These are phyloP conservation scores for Aquilaria sinensis DNA, from an alignment of 345 rosid species.

Conservation along the genomic window DNA sequence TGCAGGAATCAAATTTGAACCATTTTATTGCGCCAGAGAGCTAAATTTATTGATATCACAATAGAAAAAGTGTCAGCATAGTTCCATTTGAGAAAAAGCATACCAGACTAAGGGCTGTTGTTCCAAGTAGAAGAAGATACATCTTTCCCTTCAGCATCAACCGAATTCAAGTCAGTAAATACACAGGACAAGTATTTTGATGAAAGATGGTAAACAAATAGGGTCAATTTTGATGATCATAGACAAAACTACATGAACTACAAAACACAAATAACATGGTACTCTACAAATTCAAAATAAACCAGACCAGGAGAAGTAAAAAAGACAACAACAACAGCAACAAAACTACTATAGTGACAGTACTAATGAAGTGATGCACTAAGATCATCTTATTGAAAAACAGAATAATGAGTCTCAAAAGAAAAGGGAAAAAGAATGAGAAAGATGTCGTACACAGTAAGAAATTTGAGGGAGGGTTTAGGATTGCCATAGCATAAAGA, in stretches of 20 bases:
- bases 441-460: no score
- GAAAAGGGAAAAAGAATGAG: no score
- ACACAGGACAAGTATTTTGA: background rate
- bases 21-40: slow-evolving; percentile 2
- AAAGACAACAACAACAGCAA: no score
- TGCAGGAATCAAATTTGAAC: slow-evolving; percentile 22
- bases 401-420: no score
- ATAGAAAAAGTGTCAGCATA: slow-evolving; percentile 1
- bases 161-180: slow-evolving; percentile 9
- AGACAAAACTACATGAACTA: background rate
- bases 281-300: no score
- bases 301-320: no score
- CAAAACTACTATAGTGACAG: no score
- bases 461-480: no score
- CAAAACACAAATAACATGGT: background rate
- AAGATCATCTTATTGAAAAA: no score
- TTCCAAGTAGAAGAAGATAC: slow-evolving; percentile 98
- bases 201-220: background rate
- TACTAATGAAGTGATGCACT: no score
- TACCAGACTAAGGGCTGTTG: slow-evolving; percentile 95
- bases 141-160: slow-evolving; percentile 77
- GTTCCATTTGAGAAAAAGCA: slow-evolving; percentile 14
- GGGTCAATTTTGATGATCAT: no score
- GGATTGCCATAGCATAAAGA: no score
- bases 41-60: background rate